Percentiles rank a stretch among this genome's conserved stretches.
Conservation (phyloP, 78 protist genomes). For the Chrysochromulina parva region DNA sequence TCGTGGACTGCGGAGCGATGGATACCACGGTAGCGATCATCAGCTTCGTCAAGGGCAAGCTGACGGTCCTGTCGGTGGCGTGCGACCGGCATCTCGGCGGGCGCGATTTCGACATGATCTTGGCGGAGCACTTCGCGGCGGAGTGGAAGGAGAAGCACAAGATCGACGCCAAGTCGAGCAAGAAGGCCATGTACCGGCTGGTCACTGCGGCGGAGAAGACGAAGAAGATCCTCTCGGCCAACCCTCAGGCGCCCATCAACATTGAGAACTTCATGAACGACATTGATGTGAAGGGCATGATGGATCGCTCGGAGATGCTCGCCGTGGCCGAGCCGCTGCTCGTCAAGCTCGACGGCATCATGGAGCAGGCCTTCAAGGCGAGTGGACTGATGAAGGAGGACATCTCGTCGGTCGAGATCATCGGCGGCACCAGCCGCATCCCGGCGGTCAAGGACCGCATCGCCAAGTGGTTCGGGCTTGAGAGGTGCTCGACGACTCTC, state of each 20-base stretch:
- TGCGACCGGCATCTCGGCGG: constrained; percentile 73
- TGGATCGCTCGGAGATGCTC: constrained; percentile 49
- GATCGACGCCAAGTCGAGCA: constrained; percentile 66
- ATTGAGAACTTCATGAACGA: constrained; percentile 90
- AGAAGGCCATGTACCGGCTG: constrained; percentile 78
- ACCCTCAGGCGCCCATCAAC: constrained; percentile 29
- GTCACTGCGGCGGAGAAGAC: constrained; percentile 78
- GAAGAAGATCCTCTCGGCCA: constrained; percentile 75
- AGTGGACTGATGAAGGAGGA: background rate
- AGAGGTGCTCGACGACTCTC: constrained; percentile 62
- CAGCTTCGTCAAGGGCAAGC: constrained; percentile 76
- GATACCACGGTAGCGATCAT: constrained; percentile 65
- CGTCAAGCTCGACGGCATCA: background rate
- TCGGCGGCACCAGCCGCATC: constrained; percentile 85
- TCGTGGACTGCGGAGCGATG: constrained; percentile 89
- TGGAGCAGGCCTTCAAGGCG: background rate
- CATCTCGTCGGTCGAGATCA: constrained; percentile 63
- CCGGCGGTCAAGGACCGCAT: constrained; percentile 51
- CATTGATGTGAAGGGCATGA: constrained; percentile 65
- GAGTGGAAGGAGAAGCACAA: constrained; percentile 76
- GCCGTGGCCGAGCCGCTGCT: too few species aligned
- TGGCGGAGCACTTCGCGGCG: constrained; percentile 59
- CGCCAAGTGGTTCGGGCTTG: background rate
- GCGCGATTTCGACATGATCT: constrained; percentile 68
- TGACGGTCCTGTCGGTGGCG: constrained; percentile 14